These are phyloP conservation scores for Dryas integrifolia DNA, from an alignment of 331 rosid genomes.

Conservation along the genomic window DNA sequence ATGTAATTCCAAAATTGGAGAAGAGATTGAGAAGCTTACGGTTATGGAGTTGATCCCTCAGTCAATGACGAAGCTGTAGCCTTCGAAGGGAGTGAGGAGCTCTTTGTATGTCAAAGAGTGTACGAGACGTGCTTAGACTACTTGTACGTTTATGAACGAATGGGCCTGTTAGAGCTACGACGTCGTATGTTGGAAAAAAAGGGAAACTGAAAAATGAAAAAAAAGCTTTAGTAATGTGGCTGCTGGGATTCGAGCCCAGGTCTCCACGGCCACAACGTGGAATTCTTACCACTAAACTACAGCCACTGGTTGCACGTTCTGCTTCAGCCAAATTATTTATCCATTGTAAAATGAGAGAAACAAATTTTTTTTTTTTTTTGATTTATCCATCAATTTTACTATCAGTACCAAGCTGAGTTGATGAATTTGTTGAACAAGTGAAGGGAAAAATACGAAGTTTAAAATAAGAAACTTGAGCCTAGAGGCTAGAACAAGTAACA, in stretches of 20 bases:
- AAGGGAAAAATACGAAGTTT: too few relatives aligned
- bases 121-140: background rate
- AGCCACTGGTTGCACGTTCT: conserved; percentile 17
- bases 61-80: conserved; percentile 1
- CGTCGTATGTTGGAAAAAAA: too few relatives aligned
- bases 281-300: conserved; percentile 42
- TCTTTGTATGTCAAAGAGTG: background rate
- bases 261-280: conserved; percentile 45
- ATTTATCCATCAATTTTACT: too few relatives aligned
- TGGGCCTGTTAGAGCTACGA: too few relatives aligned
- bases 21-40: background rate
- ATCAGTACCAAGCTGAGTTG: too few relatives aligned
- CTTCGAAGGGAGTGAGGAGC: background rate
- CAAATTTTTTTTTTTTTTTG: too few relatives aligned
- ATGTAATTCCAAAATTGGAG: background rate
- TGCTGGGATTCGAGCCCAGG: conserved; percentile 48
- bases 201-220: background rate
- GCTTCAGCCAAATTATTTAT: too few relatives aligned
- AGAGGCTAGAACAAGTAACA: too few relatives aligned
- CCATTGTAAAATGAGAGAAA: too few relatives aligned
- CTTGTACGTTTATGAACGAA: background rate
- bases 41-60: background rate
- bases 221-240: conserved; percentile 13
- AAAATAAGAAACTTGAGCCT: too few relatives aligned
- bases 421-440: too few relatives aligned